phyloP scores from a whole-genome alignment of 2,329 filamentous ascomycete genomes.

The Daldinia sp. region DNA sequence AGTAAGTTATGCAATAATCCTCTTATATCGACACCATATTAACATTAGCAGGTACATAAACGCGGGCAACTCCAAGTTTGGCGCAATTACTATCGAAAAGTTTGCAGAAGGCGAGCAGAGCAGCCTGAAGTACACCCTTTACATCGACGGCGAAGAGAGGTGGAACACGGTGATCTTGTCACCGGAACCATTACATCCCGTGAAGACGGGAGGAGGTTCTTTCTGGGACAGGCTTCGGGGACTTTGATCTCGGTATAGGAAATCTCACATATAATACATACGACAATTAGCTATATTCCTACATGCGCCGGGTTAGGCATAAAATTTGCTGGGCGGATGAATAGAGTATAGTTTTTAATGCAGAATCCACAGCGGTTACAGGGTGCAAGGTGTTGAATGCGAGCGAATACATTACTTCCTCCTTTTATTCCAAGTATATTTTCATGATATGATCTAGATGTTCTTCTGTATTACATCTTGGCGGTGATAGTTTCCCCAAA shows the following conservation, averaged over 20 bases:
- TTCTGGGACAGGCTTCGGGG: slow-evolving; percentile 62
- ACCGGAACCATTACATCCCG: slow-evolving; percentile 55
- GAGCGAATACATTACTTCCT: background rate
- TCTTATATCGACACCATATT: slow-evolving; percentile 24
- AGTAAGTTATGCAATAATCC: slow-evolving; percentile 68
- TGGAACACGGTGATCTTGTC: slow-evolving; percentile 75
- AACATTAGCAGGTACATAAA: slow-evolving; percentile 74
- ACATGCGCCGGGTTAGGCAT: background rate
- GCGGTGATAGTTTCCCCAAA: background rate
- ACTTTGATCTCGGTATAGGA: slow-evolving; percentile 12
- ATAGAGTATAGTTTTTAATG: slow-evolving; percentile 22
- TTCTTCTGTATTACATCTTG: background rate
- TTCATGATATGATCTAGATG: background rate
- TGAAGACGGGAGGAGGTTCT: slow-evolving; percentile 52
- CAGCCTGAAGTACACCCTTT: slow-evolving; percentile 82
- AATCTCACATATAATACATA: slow-evolving; percentile 18
- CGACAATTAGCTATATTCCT: slow-evolving; percentile 2
- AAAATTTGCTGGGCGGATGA: slow-evolving; percentile 1
- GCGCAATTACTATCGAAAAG: slow-evolving; percentile 81
- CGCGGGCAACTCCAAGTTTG: slow-evolving; percentile 89
- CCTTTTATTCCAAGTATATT: background rate
- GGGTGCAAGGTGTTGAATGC: background rate
- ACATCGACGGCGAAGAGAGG: slow-evolving; percentile 80
- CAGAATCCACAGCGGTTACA: background rate
- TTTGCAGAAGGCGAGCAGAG: slow-evolving; percentile 74